These are phyloP conservation scores for Penicillium sp. DNA, from an alignment of 2,329 filamentous ascomycete genomes.

Conservation along the genomic window DNA sequence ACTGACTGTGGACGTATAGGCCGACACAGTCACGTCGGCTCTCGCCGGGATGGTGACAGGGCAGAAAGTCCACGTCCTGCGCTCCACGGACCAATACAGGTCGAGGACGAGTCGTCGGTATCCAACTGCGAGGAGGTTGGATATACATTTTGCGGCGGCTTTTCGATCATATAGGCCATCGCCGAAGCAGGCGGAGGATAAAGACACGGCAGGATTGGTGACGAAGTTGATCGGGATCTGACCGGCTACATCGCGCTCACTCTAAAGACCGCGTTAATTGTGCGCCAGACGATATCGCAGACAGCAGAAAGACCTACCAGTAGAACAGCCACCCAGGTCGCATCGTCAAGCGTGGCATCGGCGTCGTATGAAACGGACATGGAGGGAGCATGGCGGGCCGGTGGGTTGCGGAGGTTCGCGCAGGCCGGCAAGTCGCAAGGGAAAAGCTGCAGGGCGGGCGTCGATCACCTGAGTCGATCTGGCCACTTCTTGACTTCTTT, in stretches of 20 bases:
- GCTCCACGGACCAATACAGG: constrained; percentile 60
- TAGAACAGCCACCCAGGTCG: constrained; percentile 41
- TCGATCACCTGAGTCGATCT: constrained; percentile 31
- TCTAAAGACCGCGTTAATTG: constrained; percentile 41
- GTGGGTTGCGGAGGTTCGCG: constrained; percentile 1
- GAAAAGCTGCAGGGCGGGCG: constrained; percentile 17
- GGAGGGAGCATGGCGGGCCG: constrained; percentile 10
- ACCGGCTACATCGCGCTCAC: constrained; percentile 60
- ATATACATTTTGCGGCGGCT: constrained; percentile 56
- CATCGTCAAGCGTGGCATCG: constrained; percentile 34
- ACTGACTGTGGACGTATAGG: constrained; percentile 10
- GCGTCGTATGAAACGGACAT: constrained; percentile 47
- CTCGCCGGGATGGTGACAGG: constrained; percentile 52
- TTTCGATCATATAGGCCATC: constrained; percentile 53
- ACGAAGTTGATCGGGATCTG: constrained; percentile 63
- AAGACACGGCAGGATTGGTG: constrained; percentile 55
- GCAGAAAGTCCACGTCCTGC: constrained; percentile 58
- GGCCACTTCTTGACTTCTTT: constrained; percentile 19
- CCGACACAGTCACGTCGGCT: constrained; percentile 22
- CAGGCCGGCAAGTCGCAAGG: too few relatives aligned
- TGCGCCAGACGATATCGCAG: background rate
- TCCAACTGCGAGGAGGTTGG: constrained; percentile 60
- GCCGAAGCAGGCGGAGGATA: constrained; percentile 60
- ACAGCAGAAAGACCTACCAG: constrained; percentile 31
- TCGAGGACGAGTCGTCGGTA: constrained; percentile 60